Evolutionary conservation across 2,329 filamentous ascomycete genomes (phyloP), one percentile per base, ranked within the genome.

Genomic region (Alternaria ventricosa): DNA sequence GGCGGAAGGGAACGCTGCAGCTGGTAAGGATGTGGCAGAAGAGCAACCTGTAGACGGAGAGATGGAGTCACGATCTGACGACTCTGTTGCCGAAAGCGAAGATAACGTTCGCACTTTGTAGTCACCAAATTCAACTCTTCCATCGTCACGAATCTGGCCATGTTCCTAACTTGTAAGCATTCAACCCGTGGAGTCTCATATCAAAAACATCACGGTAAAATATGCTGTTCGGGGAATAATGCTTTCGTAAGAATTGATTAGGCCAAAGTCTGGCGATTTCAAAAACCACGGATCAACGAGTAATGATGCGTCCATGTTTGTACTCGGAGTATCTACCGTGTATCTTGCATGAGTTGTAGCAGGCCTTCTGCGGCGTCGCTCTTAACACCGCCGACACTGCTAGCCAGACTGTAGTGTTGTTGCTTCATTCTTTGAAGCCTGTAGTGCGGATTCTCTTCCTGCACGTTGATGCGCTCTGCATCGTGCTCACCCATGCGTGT

Each of bases 311-410:
- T 36, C 27, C 12, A 12, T 53, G 28, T 1, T 57, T 44, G 20
- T 57, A 50, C 45, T 28, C 45, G 20, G n/a, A 12, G 15, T 25
- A 44, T 36, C 62, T 73, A 74, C 61, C 72, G 68, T 55, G 61
- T 60, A 28, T 69, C 72, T 33, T 67, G 70, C 77, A 76, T 79
- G 57, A 88, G 75, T 64, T 83, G 84, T 64, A 88, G 70, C 68
- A 89, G 71, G 8, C 85, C 87, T 70, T 83, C 85, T 12, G 83
- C 86, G 9, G 86, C 86, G 47, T 83, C 80, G 5, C 83, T 85
- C 61, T 82, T 83, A 41, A 84, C 79, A 18, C 81, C 82, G 72
- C 81, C 85, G 54, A 81, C 81, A 55, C 85, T 79, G 11, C 75
- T 72, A 23, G 73, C 76, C 27, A 73, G 28, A 33, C 49, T 67